Conservation (phyloP, 805 yeast species). For the Clavispora asparagi region DNA sequence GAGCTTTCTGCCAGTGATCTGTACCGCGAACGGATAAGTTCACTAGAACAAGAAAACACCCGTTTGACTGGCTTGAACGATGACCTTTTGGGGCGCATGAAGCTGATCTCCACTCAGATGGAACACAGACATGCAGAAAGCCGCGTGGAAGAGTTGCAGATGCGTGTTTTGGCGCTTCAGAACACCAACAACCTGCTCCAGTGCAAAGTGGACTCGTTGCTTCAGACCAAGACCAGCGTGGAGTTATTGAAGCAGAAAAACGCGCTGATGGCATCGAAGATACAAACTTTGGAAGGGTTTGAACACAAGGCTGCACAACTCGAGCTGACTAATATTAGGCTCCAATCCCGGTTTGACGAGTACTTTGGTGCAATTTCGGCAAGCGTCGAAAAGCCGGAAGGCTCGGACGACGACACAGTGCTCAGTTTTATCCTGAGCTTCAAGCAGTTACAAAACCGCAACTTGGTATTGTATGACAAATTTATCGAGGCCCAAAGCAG, state of each 20-base stretch:
- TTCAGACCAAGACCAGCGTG: constrained; percentile 43
- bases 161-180: constrained; percentile 16
- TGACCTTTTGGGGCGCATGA: constrained; percentile 27
- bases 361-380: constrained; percentile 40
- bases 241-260: constrained; percentile 58
- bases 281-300: constrained; percentile 34
- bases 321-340: constrained; percentile 44
- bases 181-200: constrained; percentile 52
- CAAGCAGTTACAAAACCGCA: constrained; percentile 26
- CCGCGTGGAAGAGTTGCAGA: constrained; percentile 25
- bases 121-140: constrained; percentile 10
- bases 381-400: constrained; percentile 16
- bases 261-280: constrained; percentile 31
- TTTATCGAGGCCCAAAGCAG: constrained; percentile 18
- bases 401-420: constrained; percentile 9
- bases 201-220: constrained; percentile 44
- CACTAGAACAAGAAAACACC: constrained; percentile 22
- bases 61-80: constrained; percentile 28
- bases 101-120: constrained; percentile 6
- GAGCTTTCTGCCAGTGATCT: constrained; percentile 32
- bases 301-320: constrained; percentile 43
- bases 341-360: constrained; percentile 43
- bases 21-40: constrained; percentile 31
- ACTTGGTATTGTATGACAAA: constrained; percentile 34
- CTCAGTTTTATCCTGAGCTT: constrained; percentile 29